Percentiles rank a stretch among this genome's conserved stretches.
These are phyloP conservation scores for Punctularia strigosozonata DNA, from an alignment of 768 basidiomycete species.

Conservation along the genomic window DNA sequence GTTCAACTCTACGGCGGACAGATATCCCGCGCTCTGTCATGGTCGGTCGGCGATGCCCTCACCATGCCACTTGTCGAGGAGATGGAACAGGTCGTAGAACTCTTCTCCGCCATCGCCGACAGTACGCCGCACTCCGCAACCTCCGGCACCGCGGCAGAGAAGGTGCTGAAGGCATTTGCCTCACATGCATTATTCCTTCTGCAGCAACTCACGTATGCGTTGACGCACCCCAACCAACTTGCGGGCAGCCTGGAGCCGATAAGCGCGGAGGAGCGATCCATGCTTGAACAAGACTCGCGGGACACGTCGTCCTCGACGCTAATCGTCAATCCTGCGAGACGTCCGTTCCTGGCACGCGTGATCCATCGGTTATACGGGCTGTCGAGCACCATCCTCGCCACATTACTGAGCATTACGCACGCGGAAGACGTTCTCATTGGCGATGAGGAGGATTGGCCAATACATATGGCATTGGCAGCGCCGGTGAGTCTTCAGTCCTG, in stretches of 20 bases:
- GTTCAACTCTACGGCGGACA: slow-evolving; percentile 80
- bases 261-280: slow-evolving; percentile 58
- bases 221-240: slow-evolving; percentile 86
- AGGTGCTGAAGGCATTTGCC: slow-evolving; percentile 60
- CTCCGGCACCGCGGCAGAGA: slow-evolving; percentile 39
- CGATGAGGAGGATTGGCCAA: slow-evolving; percentile 62
- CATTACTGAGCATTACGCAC: slow-evolving; percentile 57
- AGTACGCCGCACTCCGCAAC: slow-evolving; percentile 35
- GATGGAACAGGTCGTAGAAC: slow-evolving; percentile 63
- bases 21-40: slow-evolving; percentile 61
- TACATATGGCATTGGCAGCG: slow-evolving; percentile 53
- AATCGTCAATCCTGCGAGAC: slow-evolving; percentile 48
- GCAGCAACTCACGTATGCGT: slow-evolving; percentile 81
- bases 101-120: slow-evolving; percentile 67
- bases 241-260: slow-evolving; percentile 73
- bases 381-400: slow-evolving; percentile 56
- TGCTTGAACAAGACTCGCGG: slow-evolving; percentile 49
- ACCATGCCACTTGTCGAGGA: slow-evolving; percentile 72
- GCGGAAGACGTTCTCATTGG: slow-evolving; percentile 56
- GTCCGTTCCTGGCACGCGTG: slow-evolving; percentile 62
- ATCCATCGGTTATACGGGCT: slow-evolving; percentile 63
- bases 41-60: slow-evolving; percentile 75
- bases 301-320: slow-evolving; percentile 25
- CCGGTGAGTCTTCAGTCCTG: slow-evolving; percentile 41
- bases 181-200: slow-evolving; percentile 59